Conservation (phyloP, 768 basidiomycete genomes). For the Lentinus tigrinus region DNA sequence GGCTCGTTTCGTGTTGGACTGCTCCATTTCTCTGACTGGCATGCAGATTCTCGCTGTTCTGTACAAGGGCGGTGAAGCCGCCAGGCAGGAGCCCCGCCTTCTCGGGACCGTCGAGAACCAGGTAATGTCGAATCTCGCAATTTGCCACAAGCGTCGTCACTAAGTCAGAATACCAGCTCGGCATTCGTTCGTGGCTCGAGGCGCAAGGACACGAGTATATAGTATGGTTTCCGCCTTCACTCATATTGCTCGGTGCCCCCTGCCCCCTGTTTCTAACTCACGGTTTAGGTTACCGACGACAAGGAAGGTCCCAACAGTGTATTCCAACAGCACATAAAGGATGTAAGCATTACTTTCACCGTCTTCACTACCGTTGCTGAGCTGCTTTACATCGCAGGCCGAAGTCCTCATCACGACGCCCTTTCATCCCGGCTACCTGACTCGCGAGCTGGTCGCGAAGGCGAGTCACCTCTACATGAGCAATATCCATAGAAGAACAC, state of each 20-base stretch:
- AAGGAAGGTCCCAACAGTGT: slow-evolving; percentile 82
- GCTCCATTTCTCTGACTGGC: too few relatives aligned
- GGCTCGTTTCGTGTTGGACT: not conserved
- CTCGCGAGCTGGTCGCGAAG: slow-evolving; percentile 68
- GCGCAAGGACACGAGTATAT: slow-evolving; percentile 75
- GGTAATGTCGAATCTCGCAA: slow-evolving; percentile 35
- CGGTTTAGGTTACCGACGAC: slow-evolving; percentile 75
- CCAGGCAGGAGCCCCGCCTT: slow-evolving; percentile 68
- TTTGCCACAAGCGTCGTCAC: not conserved
- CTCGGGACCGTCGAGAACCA: slow-evolving; percentile 81
- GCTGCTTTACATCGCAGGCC: slow-evolving; percentile 43
- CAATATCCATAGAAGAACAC: too few relatives aligned
- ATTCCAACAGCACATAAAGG: slow-evolving; percentile 80
- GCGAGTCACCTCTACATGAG: not conserved
- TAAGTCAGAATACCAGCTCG: slow-evolving; percentile 48
- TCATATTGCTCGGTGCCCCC: not conserved
- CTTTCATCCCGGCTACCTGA: slow-evolving; percentile 86
- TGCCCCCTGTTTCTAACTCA: too few relatives aligned
- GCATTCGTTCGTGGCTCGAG: slow-evolving; percentile 67
- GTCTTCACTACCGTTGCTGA: not conserved
- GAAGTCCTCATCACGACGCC: slow-evolving; percentile 82
- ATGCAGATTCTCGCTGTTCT: slow-evolving; percentile 73
- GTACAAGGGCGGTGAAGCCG: slow-evolving; percentile 67
- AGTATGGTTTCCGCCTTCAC: slow-evolving; percentile 36
- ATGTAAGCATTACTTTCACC: slow-evolving; percentile 53